Evolutionary conservation across 768 basidiomycete genomes (phyloP).

Genomic region (Royoungia palumana): DNA sequence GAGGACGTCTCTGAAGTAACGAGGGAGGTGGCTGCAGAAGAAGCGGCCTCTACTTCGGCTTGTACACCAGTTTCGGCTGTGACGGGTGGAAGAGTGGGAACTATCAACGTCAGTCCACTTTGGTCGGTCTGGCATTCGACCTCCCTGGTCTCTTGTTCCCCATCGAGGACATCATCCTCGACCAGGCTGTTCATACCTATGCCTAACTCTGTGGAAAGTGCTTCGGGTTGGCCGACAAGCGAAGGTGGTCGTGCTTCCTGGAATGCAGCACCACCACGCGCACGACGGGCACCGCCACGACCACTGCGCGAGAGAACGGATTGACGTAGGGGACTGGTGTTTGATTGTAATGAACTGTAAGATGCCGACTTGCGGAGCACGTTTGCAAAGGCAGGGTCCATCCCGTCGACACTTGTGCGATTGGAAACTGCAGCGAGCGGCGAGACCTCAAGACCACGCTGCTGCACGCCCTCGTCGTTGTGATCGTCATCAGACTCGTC

Average conservation of each 20-base stretch:
- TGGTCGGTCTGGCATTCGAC: slow-evolving; percentile 66
- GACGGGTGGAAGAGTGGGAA: slow-evolving; percentile 28
- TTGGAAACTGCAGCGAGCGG: slow-evolving; percentile 47
- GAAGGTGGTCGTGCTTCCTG: slow-evolving; percentile 69
- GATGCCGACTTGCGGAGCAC: slow-evolving; percentile 58
- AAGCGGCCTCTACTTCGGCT: slow-evolving; percentile 27
- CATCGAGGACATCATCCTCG: slow-evolving; percentile 36
- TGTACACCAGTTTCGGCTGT: slow-evolving; percentile 43
- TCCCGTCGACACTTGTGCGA: slow-evolving; percentile 73
- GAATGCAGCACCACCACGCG: slow-evolving; percentile 65
- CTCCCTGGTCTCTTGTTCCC: slow-evolving; percentile 55
- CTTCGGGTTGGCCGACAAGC: slow-evolving; percentile 68
- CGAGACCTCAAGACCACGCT: slow-evolving; percentile 31
- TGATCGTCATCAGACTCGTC: slow-evolving; percentile 24
- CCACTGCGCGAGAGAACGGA: slow-evolving; percentile 49
- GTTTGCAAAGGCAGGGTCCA: slow-evolving; percentile 85
- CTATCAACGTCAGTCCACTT: slow-evolving; percentile 28
- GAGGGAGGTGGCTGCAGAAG: slow-evolving; percentile 13
- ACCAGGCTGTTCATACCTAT: slow-evolving; percentile 43
- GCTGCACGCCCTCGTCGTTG: slow-evolving; percentile 21
- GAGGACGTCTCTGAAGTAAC: slow-evolving; percentile 37
- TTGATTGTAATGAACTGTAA: slow-evolving; percentile 39
- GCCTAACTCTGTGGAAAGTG: slow-evolving; percentile 64
- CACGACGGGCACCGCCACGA: slow-evolving; percentile 50
- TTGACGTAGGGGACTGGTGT: slow-evolving; percentile 60